Evolutionary conservation across 768 basidiomycete genomes (phyloP).

Genomic region (Paxillus involutus): DNA sequence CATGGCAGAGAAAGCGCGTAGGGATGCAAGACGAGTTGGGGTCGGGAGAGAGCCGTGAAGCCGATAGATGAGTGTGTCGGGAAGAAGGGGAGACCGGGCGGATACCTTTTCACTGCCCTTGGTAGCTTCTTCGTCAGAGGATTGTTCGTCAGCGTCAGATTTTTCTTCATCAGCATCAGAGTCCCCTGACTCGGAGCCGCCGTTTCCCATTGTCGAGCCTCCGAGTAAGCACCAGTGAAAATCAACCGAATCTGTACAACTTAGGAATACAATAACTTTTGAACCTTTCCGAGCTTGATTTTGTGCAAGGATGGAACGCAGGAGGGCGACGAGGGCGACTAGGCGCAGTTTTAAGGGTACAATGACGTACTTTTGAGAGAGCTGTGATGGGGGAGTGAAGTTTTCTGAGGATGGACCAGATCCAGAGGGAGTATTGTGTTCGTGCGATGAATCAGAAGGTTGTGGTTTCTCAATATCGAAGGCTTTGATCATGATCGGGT

Average conservation of each 20-base stretch:
- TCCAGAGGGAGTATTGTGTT: constrained; percentile 10
- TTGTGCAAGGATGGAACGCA: constrained; percentile 77
- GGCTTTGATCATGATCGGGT: constrained; percentile 85
- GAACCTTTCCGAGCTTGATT: constrained; percentile 49
- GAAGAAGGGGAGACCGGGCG: constrained; percentile 72
- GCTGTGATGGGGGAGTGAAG: constrained; percentile 93
- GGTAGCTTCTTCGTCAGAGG: constrained; percentile 23
- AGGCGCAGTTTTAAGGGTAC: constrained; percentile 93
- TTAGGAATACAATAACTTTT: constrained; percentile 93
- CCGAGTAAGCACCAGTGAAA: constrained; percentile 90
- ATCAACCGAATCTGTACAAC: constrained; percentile 97
- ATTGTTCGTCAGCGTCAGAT: constrained; percentile 22
- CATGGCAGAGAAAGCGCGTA: constrained; percentile 74
- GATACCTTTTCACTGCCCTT: constrained; percentile 45
- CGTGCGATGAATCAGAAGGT: constrained; percentile 1
- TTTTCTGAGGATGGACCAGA: constrained; percentile 42
- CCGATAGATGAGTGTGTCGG: constrained; percentile 78
- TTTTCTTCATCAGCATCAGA: constrained; percentile 26
- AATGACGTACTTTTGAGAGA: constrained; percentile 86
- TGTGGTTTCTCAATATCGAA: constrained; percentile 45
- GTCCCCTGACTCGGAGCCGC: constrained; percentile 23
- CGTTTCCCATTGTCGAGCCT: constrained; percentile 62
- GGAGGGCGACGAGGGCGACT: constrained; percentile 82
- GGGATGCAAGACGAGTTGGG: constrained; percentile 71
- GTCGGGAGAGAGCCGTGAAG: constrained; percentile 93